Base-by-base conservation (phyloP, 2,329 filamentous ascomycete genomes). In the Fusarium irregulare region DNA sequence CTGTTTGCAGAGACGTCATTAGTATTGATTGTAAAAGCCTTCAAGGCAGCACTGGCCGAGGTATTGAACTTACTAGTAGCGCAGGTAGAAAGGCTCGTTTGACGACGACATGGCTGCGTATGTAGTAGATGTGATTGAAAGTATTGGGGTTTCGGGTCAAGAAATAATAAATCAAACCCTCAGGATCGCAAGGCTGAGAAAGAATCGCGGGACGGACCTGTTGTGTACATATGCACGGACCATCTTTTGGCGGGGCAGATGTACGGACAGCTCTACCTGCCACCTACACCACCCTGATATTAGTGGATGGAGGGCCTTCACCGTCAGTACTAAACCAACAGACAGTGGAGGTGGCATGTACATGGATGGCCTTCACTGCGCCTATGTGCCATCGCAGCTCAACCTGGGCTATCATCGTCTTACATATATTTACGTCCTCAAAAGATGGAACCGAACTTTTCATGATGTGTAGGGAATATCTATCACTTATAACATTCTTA, bases 71-170 rank as follows among this genome's bases (percentile, higher is more conserved):
- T 89, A 98, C 95, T 99, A 99, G 86, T 99, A 99, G 76, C 96
- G 91, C 73, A 99, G 84, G 78, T 99, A 99, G 80, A 99, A 98
- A 10, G 92, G 91, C 76, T 98, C 94, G 80, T 87, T 92, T 75
- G 86, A 82, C 62, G 87, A 84, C 74, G 92, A 84, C 87, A 92
- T 94, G 64, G 77, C 84, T 73, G 73, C 74, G 70, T 66, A 57
- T 60, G 27, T 28, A 11, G 50, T 10, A 48, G 28, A 48, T 23
- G 45, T 55, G 45, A 37, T 41, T 32, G 49, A 41, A 42, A 20
- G 49, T 20, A 51, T 41, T 34, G 53, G 27, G 46, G 53, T 44
- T 50, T 45, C 50, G 40, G 41, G 30, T 55, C 27, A 57, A 61
- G 46, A 58, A 47, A 56, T 46, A 45, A 57, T 42, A 44, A 54